Base-by-base conservation (phyloP, 1,284 basidiomycete species). In the Porodaedalea pini region DNA sequence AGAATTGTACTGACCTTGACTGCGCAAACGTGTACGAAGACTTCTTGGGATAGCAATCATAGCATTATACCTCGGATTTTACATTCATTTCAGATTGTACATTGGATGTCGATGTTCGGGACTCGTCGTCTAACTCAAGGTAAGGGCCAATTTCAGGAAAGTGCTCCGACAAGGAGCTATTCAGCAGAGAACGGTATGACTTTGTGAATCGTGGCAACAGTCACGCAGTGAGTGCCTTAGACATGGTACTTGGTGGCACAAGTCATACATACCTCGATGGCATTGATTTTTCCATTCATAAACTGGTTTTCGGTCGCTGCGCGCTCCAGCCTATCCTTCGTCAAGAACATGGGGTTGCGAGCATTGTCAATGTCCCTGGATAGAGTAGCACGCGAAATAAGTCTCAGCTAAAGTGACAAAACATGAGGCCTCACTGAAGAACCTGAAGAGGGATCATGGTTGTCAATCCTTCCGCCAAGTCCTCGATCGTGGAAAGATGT, bases 261-360 rank as follows among this genome's bases (percentile, higher is more conserved):
- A 32, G 4, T 4, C 15, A n/a, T n/a, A 72, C 79, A 65, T 63
- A 90, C 89, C 53, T 82, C 77, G 29, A 92, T 78, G 2, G 88
- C 88, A 44, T 81, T 77, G 44, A 92, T 85, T 66, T 92, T 92
- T n/a, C 88, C 90, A 67, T 92, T 90, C 81, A 92, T 90, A 65
- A 90, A 92, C 69, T 91, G 88, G 67, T 92, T 93, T 71, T 92
- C 90, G 0, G 88, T 88, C 21, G 89, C 86, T 0, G 88, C 81
- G 51, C 89, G 78, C 69, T 92, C 90, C 11, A 92, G 69, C 47
- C 85, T 76, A 60, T 92, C 88, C 60, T 82, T 81, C 10, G 90
- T 92, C 60, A 90, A 75, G 64, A 82, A 79, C 80, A 89, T 86
- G 2, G 90, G 90, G 66, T 92, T 92, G 56, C 83, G 79, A 8